Evolutionary conservation across 2,329 filamentous ascomycete species (phyloP).

Genomic region (Arthrinium phaeospermum): DNA sequence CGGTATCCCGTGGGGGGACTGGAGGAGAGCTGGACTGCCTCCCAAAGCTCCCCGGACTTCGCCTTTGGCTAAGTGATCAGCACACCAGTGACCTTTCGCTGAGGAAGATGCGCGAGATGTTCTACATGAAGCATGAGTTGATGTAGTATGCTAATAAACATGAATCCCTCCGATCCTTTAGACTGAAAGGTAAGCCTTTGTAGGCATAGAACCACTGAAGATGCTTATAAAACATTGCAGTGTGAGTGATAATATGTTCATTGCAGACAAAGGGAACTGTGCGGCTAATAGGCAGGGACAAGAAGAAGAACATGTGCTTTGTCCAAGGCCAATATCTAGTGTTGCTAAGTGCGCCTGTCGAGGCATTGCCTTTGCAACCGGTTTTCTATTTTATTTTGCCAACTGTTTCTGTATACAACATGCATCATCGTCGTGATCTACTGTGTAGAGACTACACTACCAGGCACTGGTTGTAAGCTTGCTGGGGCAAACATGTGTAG

Average conservation of each 20-base stretch:
- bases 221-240: not conserved
- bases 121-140: not conserved
- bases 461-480: not conserved
- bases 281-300: not conserved
- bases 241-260: not conserved
- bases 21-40: not conserved
- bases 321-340: not conserved
- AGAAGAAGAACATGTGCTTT: not conserved
- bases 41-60: too few relatives aligned
- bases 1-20: not conserved
- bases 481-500: not conserved
- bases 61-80: not conserved
- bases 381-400: not conserved
- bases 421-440: not conserved
- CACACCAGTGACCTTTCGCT: not conserved
- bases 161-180: too few relatives aligned
- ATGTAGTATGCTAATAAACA: not conserved
- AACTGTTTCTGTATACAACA: not conserved
- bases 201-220: not conserved
- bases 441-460: not conserved
- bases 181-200: not conserved
- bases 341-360: not conserved
- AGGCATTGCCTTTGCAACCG: not conserved
- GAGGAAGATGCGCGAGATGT: not conserved
- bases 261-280: not conserved